phyloP scores from a whole-genome alignment of 352 stramenopile genomes.

The Globisporangium splendens region DNA sequence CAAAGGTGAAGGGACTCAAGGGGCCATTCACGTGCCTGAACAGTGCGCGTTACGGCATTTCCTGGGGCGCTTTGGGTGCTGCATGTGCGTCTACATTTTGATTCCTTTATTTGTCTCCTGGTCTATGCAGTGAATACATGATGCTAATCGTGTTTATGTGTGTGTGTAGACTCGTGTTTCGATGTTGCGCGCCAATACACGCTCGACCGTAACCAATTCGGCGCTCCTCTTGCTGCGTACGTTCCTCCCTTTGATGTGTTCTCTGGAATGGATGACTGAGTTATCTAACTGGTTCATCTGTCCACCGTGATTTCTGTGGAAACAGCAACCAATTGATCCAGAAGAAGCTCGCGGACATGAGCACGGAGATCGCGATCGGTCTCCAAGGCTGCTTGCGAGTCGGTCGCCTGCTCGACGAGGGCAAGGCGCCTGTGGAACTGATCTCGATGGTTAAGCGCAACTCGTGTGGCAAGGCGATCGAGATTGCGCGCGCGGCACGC shows the following conservation, averaged over 20 bases:
- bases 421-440: slow-evolving; percentile 83
- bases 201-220: slow-evolving; percentile 95
- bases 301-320: slow-evolving; percentile 3
- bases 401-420: slow-evolving; percentile 88
- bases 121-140: not conserved
- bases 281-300: not conserved
- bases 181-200: slow-evolving; percentile 93
- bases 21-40: slow-evolving; percentile 98
- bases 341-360: slow-evolving; percentile 98
- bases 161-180: slow-evolving; percentile 87
- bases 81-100: slow-evolving; percentile 55
- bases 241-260: slow-evolving; percentile 10
- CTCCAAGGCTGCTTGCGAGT: slow-evolving; percentile 91
- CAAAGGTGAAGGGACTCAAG: slow-evolving; percentile 85
- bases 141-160: not conserved
- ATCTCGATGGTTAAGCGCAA: slow-evolving; percentile 96
- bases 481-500: slow-evolving; percentile 89
- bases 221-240: slow-evolving; percentile 91
- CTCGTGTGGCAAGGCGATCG: slow-evolving; percentile 93
- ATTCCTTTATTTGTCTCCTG: not conserved
- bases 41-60: slow-evolving; percentile 96
- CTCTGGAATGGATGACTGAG: not conserved
- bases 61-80: slow-evolving; percentile 95
- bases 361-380: slow-evolving; percentile 94
- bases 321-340: slow-evolving; percentile 96